These are phyloP conservation scores for Microcyclospora tardicrescens DNA, from an alignment of 2,329 filamentous ascomycete species.

Conservation along the genomic window DNA sequence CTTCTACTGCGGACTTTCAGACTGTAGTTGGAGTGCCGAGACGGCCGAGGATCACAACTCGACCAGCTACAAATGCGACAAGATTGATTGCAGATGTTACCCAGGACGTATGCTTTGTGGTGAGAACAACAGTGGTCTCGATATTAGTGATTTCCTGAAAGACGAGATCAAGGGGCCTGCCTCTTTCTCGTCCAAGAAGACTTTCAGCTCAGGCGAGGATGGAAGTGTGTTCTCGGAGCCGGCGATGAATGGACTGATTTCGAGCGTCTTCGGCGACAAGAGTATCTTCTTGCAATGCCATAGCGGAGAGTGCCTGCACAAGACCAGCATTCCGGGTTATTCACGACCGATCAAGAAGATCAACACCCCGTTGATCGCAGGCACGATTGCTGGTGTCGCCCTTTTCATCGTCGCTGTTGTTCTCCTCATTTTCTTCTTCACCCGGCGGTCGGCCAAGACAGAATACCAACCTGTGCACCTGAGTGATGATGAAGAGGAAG, in stretches of 20 bases:
- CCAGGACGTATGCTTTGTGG: slow-evolving; percentile 89
- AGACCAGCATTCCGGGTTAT: slow-evolving; percentile 87
- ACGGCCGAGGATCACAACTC: slow-evolving; percentile 60
- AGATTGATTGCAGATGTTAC: slow-evolving; percentile 78
- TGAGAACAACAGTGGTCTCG: slow-evolving; percentile 67
- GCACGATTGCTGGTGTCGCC: slow-evolving; percentile 74
- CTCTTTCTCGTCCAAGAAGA: slow-evolving; percentile 57
- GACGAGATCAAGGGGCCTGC: slow-evolving; percentile 78
- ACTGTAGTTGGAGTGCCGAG: slow-evolving; percentile 61
- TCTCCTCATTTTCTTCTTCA: slow-evolving; percentile 74
- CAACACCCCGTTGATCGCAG: slow-evolving; percentile 91
- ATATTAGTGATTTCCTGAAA: slow-evolving; percentile 78
- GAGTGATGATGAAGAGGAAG: slow-evolving; percentile 72
- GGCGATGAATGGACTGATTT: slow-evolving; percentile 82
- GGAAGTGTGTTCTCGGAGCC: slow-evolving; percentile 84
- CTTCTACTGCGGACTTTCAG: slow-evolving; percentile 84
- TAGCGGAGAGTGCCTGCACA: slow-evolving; percentile 84
- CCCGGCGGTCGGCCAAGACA: slow-evolving; percentile 50
- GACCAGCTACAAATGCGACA: slow-evolving; percentile 73
- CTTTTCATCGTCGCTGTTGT: slow-evolving; percentile 84
- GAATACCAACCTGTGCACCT: slow-evolving; percentile 63
- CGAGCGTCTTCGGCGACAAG: slow-evolving; percentile 75
- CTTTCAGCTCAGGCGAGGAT: slow-evolving; percentile 45
- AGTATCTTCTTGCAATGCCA: slow-evolving; percentile 75
- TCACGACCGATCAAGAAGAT: slow-evolving; percentile 80